phyloP scores from a whole-genome alignment of 2,329 filamentous ascomycete genomes.

The Sporothrix schenckii region DNA sequence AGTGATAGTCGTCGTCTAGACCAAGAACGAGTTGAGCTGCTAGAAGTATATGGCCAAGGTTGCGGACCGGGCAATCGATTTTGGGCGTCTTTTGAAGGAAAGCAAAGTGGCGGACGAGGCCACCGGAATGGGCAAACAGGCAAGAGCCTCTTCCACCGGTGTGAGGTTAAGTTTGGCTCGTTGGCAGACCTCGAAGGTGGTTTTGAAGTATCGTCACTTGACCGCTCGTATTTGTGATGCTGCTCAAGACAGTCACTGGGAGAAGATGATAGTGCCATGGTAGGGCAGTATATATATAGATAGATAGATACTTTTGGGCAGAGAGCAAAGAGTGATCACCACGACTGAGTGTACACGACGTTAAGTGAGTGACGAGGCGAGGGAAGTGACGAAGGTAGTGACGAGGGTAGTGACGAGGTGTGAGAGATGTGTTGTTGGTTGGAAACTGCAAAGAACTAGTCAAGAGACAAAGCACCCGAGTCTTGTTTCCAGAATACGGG shows the following conservation, averaged over 20 bases:
- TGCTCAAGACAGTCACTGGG: slow-evolving; percentile 2
- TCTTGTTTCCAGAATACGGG: neutral
- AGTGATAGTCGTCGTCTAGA: neutral
- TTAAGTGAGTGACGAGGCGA: neutral
- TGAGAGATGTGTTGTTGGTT: slow-evolving; percentile 13
- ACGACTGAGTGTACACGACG: neutral
- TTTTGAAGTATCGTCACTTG: slow-evolving; percentile 4
- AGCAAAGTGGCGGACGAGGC: slow-evolving; percentile 9
- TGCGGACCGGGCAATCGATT: neutral
- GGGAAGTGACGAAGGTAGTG: slow-evolving; percentile 3
- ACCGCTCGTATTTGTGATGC: slow-evolving; percentile 1
- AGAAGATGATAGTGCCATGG: neutral
- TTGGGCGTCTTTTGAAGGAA: slow-evolving; percentile 3
- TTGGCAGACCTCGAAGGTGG: slow-evolving; percentile 6
- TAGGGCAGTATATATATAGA: neutral
- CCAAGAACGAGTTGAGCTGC: neutral
- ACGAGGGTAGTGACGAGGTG: slow-evolving; percentile 3
- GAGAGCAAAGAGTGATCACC: neutral
- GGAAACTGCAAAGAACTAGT: neutral
- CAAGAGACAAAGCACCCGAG: neutral
- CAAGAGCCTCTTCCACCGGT: slow-evolving; percentile 4
- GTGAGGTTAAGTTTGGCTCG: neutral
- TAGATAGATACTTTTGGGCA: too few relatives aligned
- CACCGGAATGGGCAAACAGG: neutral
- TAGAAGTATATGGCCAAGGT: neutral